Evolutionary conservation across 148 eudicot species (phyloP), one percentile per base, ranked within the genome.

Genomic region (Simmondsia chinensis): DNA sequence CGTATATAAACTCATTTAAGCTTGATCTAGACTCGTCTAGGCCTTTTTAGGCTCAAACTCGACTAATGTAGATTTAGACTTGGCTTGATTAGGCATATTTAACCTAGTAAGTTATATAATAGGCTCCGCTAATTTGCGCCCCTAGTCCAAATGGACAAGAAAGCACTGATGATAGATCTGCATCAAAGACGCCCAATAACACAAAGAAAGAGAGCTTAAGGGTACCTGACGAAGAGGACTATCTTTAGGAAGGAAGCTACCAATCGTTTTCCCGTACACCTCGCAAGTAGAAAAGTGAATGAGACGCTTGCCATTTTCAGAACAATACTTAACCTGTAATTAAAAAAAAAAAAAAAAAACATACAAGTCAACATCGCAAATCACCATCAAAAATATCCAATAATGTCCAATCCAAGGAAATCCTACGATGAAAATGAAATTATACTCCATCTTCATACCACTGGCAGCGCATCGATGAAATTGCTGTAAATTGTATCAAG

Each of bases 321-420:
- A 91, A 54, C 97, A 91, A 63, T 86, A 91, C 75, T 91, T 85
- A 16, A 89, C 97, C 97, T 89, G n/a, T n/a, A n/a, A n/a, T n/a
- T n/a, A n/a, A n/a, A n/a, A n/a, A 39, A n/a, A n/a, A n/a, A n/a
- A n/a, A n/a, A n/a, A n/a, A 5, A 28, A 9, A 5, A 5, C 6
- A 5, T 5, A 28, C 9, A 62, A 53, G 10, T 9, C 21, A 43
- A 33, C 12, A 15, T 28, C 21, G 19, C 49, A 54, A 36, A 47
- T 63, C 33, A 41, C 66, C 48, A 48, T 54, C 64, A 52, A 21
- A 43, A 33, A n/a, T 1, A 36, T 54, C 48, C n/a, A n/a, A n/a
- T n/a, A n/a, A n/a, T n/a, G n/a, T n/a, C n/a, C n/a, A n/a, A n/a
- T n/a, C n/a, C n/a, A n/a, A n/a, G n/a, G n/a, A n/a, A n/a, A n/a